phyloP scores from a whole-genome alignment of 2,329 filamentous ascomycete genomes.

The Alternaria sp. region DNA sequence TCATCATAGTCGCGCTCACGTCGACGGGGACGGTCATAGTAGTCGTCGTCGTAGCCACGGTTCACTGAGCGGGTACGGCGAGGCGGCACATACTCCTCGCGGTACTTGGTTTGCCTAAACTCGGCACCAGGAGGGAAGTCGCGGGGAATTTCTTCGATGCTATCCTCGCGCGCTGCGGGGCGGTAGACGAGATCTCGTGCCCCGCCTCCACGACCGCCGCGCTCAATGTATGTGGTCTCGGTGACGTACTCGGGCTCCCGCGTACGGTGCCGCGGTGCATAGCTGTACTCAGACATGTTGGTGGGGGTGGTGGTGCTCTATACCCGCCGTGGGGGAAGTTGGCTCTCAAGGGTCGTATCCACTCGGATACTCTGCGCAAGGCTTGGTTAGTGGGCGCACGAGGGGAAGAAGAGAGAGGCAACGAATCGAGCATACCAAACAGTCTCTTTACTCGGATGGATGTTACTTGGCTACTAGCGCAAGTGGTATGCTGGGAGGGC shows the following conservation, averaged over 20 bases:
- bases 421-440: slow-evolving; percentile 33
- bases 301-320: slow-evolving; percentile 53
- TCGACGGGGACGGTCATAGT: slow-evolving; percentile 49
- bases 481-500: slow-evolving; percentile 24
- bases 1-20: slow-evolving; percentile 60
- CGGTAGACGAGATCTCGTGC: slow-evolving; percentile 61
- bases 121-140: slow-evolving; percentile 76
- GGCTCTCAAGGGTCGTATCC: slow-evolving; percentile 19
- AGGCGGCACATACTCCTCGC: slow-evolving; percentile 60
- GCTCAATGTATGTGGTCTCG: slow-evolving; percentile 61
- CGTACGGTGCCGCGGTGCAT: slow-evolving; percentile 59
- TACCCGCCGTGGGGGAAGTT: slow-evolving; percentile 23
- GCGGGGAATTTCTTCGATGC: slow-evolving; percentile 83
- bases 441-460: slow-evolving; percentile 13
- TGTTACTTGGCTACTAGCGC: slow-evolving; percentile 29
- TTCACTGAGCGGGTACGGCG: slow-evolving; percentile 72
- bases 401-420: slow-evolving; percentile 6
- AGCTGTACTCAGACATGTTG: slow-evolving; percentile 61
- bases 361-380: slow-evolving; percentile 26
- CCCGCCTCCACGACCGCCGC: slow-evolving; percentile 56
- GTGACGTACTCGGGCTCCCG: slow-evolving; percentile 61
- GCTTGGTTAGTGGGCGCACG: slow-evolving; percentile 27
- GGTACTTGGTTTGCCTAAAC: slow-evolving; percentile 57
- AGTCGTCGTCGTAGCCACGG: slow-evolving; percentile 65
- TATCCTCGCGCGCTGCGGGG: slow-evolving; percentile 69